Evolutionary conservation across 495 filamentous ascomycete species (phyloP).

Genomic region (Penicillium canariense): DNA sequence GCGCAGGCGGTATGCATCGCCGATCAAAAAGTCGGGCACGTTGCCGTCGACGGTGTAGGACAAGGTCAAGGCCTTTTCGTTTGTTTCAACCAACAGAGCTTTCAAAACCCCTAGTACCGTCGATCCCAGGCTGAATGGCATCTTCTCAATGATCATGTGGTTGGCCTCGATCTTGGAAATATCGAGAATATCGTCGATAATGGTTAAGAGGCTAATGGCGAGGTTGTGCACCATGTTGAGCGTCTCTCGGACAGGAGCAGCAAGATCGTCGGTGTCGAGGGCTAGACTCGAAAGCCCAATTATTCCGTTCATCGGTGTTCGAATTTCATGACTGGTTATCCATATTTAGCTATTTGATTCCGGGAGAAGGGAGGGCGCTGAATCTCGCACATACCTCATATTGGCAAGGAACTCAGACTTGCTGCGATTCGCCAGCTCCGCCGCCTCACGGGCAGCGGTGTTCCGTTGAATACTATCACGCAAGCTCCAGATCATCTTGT

Average conservation of each 20-base stretch:
- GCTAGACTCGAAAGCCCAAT: slow-evolving; percentile 76
- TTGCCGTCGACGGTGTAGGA: slow-evolving; percentile 51
- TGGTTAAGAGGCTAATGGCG: slow-evolving; percentile 70
- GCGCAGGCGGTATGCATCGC: slow-evolving; percentile 73
- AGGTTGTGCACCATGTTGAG: slow-evolving; percentile 91
- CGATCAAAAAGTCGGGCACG: slow-evolving; percentile 41
- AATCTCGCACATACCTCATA: slow-evolving; percentile 84
- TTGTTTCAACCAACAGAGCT: slow-evolving; percentile 79
- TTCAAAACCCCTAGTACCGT: slow-evolving; percentile 54
- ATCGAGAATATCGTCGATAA: slow-evolving; percentile 86
- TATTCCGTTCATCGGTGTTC: slow-evolving; percentile 72
- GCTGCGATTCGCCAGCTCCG: slow-evolving; percentile 58
- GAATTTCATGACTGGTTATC: slow-evolving; percentile 64
- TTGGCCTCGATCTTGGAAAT: slow-evolving; percentile 76
- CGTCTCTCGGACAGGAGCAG: slow-evolving; percentile 79
- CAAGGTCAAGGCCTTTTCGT: slow-evolving; percentile 68
- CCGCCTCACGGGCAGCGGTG: slow-evolving; percentile 45
- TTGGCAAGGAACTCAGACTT: slow-evolving; percentile 66
- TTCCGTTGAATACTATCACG: slow-evolving; percentile 54
- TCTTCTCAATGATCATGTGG: slow-evolving; percentile 76
- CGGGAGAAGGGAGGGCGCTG: not conserved
- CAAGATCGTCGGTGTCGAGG: slow-evolving; percentile 62
- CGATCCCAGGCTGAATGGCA: slow-evolving; percentile 55
- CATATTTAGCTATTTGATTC: not conserved
- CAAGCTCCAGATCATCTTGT: slow-evolving; percentile 88